Evolutionary conservation across 805 yeast species (phyloP), one percentile per base, ranked within the genome.

Genomic region (Candida patagonica): DNA sequence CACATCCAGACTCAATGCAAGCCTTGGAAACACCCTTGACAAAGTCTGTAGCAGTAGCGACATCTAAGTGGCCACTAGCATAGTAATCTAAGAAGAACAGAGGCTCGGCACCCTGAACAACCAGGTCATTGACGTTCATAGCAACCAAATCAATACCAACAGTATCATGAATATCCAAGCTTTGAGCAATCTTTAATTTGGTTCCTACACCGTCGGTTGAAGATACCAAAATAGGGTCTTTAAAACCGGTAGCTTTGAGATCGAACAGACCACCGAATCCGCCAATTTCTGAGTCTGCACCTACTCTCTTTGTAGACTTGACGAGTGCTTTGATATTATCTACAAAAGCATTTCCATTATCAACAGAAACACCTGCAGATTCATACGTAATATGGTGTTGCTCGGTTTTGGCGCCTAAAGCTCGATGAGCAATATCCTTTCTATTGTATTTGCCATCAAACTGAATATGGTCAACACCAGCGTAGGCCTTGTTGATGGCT

Each of bases 151-250:
- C 99, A 52, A 92, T 86, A 59, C 99, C 99, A 32, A 92, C 99
- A n/a, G 98, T 89, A 59, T 86, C 78, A 59, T 94, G 97, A 42
- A 82, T 83, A 53, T 80, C 69, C 65, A 88, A 71, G 49, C 76
- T 76, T 67, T 92, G 97, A 1, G 97, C 98, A 58, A 94, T 78
- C 70, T 87, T 78, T 50, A 92, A 75, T 66, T 92, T 92, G 45
- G 98, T 89, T 50, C 99, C 99, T 43, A 92, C 97, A 65, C 99
- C 99, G 65, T 92, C 99, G 35, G 99, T 92, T 44, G 98, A 97
- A 44, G 92, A 96, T 30, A 92, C 97, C 43, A 92, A 68, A 42
- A 92, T 63, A 16, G 86, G 74, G 50, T 78, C 76, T 35, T 63
- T 60, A 64, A 79, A 92, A 5, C 97, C 97, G 33, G 95, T 94